Evolutionary conservation across 768 basidiomycete genomes (phyloP), one percentile per base, ranked within the genome.

Genomic region (Boletus reticulatus): DNA sequence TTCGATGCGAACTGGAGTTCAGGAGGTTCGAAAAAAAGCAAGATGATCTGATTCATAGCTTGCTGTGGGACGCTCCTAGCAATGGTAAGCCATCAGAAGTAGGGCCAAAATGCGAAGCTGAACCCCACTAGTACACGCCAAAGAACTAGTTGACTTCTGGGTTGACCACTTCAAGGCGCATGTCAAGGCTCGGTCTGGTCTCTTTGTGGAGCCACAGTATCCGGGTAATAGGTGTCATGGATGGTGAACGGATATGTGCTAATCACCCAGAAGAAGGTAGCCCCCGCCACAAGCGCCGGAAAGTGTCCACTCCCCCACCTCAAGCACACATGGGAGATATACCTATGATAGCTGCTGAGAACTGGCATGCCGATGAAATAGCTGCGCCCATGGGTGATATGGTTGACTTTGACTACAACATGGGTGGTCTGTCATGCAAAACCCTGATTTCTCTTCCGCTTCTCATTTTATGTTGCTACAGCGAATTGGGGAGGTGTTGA

Each of bases 81-180:
- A 79, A 83, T 55, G 78, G 91, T 92, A 67, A 70, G 84, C 62
- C 19, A 52, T 38, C 43, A 24, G 24, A n/a, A 37, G 24, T 14
- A 17, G 10, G 48, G 19, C n/a, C 38, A 17, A 43, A 43, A 32
- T 53, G 31, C 57, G 46, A 32, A 43, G 19, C 53, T 55, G 39
- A 62, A 19, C 8, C 34, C 37, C 38, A 34, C 38, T 55, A 91
- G 91, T 92, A 50, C 76, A 81, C 57, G 87, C 87, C 1, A 80
- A 81, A 47, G 78, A 77, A n/a, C 69, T 93, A 42, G 75, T 82
- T 0, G 80, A 86, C 53, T 90, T 92, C 62, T 93, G 91, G 91
- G 73, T 81, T 55, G 79, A 83, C 52, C 86, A 81, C 62, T 84
- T 89, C 71, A 87, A 81, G 62, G 75, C 85, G 2, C 87, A 88